Evolutionary conservation across 495 filamentous ascomycete genomes (phyloP).

Genomic region (Aspergillus coremiiformis): DNA sequence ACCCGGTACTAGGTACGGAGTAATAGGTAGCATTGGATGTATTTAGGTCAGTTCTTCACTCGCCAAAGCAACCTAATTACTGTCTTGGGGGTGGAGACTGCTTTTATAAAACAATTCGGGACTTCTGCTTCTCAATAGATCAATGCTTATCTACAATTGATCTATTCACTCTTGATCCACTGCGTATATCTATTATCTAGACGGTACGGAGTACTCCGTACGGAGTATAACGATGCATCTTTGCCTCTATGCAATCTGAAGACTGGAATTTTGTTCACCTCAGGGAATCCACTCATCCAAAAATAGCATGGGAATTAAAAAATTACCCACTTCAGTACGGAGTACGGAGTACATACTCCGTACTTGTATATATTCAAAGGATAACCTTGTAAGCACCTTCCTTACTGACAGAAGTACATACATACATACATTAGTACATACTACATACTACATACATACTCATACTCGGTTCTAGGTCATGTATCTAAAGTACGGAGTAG

Average conservation of each 20-base stretch:
- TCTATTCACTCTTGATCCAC: neutral
- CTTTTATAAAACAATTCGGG: neutral
- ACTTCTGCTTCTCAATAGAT: neutral
- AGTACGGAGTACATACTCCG: neutral
- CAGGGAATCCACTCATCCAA: neutral
- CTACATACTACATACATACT: too few relatives aligned
- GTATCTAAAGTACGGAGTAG: too few relatives aligned
- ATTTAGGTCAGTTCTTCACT: too few relatives aligned
- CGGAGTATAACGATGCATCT: neutral
- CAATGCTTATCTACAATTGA: neutral
- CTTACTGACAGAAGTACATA: too few relatives aligned
- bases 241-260: neutral
- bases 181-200: too few relatives aligned
- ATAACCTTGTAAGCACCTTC: neutral
- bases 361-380: neutral
- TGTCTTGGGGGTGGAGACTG: neutral
- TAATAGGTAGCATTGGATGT: too few relatives aligned
- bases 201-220: neutral
- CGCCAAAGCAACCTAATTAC: too few relatives aligned
- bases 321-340: neutral
- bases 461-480: too few relatives aligned
- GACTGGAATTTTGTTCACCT: neutral
- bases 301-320: neutral
- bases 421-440: too few relatives aligned
- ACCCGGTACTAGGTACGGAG: too few relatives aligned